Conservation (phyloP, 768 basidiomycete species). For the Chlorophyllum brunneum region DNA sequence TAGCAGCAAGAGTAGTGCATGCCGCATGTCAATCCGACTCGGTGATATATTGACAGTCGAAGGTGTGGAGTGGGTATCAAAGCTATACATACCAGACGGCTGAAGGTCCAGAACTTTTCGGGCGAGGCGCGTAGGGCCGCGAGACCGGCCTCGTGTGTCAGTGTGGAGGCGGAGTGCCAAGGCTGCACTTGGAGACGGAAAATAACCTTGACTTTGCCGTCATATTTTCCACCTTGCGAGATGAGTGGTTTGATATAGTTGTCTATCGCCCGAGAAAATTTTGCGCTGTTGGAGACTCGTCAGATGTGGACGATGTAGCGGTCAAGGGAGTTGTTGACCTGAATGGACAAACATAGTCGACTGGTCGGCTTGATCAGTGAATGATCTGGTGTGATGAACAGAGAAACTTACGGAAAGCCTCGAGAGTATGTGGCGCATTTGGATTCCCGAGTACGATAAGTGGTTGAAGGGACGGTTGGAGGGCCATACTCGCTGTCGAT, state of each 20-base stretch:
- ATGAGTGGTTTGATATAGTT: conserved; percentile 57
- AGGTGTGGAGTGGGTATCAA: neutral
- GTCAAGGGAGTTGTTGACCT: conserved; percentile 37
- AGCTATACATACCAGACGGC: conserved; percentile 45
- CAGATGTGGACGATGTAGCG: neutral
- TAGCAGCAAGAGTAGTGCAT: neutral
- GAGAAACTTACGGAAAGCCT: conserved; percentile 61
- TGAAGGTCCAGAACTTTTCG: conserved; percentile 77
- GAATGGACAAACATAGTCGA: conserved; percentile 87
- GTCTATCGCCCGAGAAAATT: conserved; percentile 58
- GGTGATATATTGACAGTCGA: neutral
- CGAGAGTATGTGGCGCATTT: conserved; percentile 72
- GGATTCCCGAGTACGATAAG: conserved; percentile 56
- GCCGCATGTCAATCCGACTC: neutral
- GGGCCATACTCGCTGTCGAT: conserved; percentile 54
- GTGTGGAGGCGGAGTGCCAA: conserved; percentile 75
- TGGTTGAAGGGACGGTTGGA: conserved; percentile 69
- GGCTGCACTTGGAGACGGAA: conserved; percentile 72
- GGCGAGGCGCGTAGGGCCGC: conserved; percentile 74
- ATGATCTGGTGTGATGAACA: neutral
- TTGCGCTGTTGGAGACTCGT: conserved; percentile 40
- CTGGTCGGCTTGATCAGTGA: conserved; percentile 30
- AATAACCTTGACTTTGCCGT: conserved; percentile 71
- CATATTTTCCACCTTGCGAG: conserved; percentile 55
- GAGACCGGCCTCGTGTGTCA: conserved; percentile 78